Evolutionary conservation across 495 filamentous ascomycete species (phyloP).

Genomic region (Platismatia glauca): DNA sequence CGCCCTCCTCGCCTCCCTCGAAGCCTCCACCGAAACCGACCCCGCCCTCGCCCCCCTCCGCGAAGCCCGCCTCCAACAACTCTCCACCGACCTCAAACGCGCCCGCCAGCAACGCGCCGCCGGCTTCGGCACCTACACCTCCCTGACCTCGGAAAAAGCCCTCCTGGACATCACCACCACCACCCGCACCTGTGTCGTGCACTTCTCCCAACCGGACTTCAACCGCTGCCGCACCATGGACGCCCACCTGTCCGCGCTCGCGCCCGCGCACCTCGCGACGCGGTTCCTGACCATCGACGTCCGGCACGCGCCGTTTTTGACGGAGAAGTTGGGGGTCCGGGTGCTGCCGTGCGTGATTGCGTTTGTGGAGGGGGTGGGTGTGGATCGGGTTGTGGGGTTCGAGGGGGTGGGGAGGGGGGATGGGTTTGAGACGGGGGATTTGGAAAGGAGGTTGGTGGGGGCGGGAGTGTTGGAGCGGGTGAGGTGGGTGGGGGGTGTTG

Average conservation of each 20-base stretch:
- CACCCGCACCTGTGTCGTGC: slow-evolving; percentile 55
- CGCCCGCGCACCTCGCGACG: slow-evolving; percentile 57
- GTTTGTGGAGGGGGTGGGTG: slow-evolving; percentile 58
- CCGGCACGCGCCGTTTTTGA: slow-evolving; percentile 63
- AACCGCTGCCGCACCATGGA: slow-evolving; percentile 64
- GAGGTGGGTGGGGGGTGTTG: slow-evolving; percentile 41
- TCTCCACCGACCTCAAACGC: slow-evolving; percentile 52
- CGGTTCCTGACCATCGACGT: slow-evolving; percentile 62
- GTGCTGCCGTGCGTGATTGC: slow-evolving; percentile 69
- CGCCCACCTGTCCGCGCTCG: slow-evolving; percentile 47
- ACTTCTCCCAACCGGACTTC: slow-evolving; percentile 73
- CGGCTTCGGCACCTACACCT: slow-evolving; percentile 49
- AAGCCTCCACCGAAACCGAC: slow-evolving; percentile 47
- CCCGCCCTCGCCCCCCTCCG: slow-evolving; percentile 51
- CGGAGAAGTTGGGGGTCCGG: slow-evolving; percentile 57
- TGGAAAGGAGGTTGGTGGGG: slow-evolving; percentile 55
- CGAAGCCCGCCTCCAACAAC: slow-evolving; percentile 60
- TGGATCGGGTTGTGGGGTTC: slow-evolving; percentile 66
- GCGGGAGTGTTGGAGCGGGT: slow-evolving; percentile 50
- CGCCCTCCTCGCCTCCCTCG: slow-evolving; percentile 60
- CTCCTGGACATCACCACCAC: slow-evolving; percentile 63
- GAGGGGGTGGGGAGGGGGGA: slow-evolving; percentile 57
- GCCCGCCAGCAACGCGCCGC: slow-evolving; percentile 33
- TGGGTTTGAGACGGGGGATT: slow-evolving; percentile 50
- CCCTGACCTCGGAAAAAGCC: slow-evolving; percentile 52